Conservation (phyloP, 371 early-diverging fungal genomes). For the Coemansia sp. region DNA sequence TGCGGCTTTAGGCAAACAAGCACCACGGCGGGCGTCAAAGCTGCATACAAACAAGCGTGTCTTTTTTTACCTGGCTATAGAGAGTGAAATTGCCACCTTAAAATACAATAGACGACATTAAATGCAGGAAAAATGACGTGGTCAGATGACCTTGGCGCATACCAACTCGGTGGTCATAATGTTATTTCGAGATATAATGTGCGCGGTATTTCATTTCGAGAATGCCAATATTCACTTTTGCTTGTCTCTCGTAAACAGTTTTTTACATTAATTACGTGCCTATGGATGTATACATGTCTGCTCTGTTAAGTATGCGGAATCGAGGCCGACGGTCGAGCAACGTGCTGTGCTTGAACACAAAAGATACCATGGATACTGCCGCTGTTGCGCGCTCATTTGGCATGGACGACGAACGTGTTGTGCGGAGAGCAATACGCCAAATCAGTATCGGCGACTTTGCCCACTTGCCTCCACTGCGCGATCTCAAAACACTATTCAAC, state of each 20-base stretch:
- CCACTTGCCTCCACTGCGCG: constrained; percentile 22
- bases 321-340: background rate
- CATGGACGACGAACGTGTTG: constrained; percentile 8
- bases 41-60: background rate
- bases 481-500: constrained; percentile 22
- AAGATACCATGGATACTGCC: background rate
- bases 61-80: too few relatives aligned
- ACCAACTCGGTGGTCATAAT: background rate
- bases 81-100: too few relatives aligned
- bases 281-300: constrained; percentile 31
- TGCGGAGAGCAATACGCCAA: constrained; percentile 15
- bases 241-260: background rate
- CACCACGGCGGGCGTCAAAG: background rate
- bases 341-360: constrained; percentile 6
- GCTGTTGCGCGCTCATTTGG: background rate
- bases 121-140: background rate
- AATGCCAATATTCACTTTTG: background rate
- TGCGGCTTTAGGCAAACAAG: background rate
- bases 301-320: constrained; percentile 16
- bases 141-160: background rate
- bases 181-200: background rate
- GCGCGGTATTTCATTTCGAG: background rate
- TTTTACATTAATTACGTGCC: background rate
- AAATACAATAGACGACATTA: background rate
- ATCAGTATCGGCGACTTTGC: constrained; percentile 32